These are phyloP conservation scores for Aspergillus indologenus DNA, from an alignment of 495 filamentous ascomycete genomes.

Conservation along the genomic window DNA sequence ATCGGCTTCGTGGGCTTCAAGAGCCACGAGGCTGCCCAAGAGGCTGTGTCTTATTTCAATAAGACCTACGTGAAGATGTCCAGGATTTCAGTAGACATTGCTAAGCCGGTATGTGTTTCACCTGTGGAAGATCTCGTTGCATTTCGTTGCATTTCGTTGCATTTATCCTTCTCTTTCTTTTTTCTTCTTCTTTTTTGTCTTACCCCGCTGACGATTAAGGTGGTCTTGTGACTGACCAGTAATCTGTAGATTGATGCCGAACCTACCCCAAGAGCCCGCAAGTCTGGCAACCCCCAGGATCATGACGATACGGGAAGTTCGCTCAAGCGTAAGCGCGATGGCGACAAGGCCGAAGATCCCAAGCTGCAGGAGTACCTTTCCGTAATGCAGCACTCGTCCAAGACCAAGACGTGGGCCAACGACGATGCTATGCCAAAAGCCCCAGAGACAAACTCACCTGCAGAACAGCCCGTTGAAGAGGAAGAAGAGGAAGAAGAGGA, in stretches of 20 bases:
- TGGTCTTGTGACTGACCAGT: slow-evolving; percentile 47
- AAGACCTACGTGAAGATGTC: slow-evolving; percentile 93
- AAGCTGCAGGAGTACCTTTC: slow-evolving; percentile 86
- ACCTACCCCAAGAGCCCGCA: slow-evolving; percentile 30
- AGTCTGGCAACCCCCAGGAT: slow-evolving; percentile 22
- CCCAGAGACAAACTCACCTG: slow-evolving; percentile 17
- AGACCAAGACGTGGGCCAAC: slow-evolving; percentile 65
- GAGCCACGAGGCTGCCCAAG: slow-evolving; percentile 69
- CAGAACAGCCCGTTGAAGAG: slow-evolving; percentile 25
- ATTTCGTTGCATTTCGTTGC: too few relatives aligned
- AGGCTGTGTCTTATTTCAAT: slow-evolving; percentile 92
- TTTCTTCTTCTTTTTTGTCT: slow-evolving; percentile 15
- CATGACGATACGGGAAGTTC: slow-evolving; percentile 18
- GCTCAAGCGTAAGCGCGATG: slow-evolving; percentile 58
- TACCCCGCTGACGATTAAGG: slow-evolving; percentile 37
- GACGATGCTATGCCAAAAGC: slow-evolving; percentile 47
- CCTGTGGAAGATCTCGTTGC: too few relatives aligned
- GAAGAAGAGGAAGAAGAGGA: slow-evolving; percentile 17
- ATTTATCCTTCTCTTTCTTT: slow-evolving; percentile 2
- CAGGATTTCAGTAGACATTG: slow-evolving; percentile 89
- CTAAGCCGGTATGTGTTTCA: slow-evolving; percentile 65
- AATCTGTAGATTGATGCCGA: slow-evolving; percentile 40
- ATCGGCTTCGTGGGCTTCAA: slow-evolving; percentile 98
- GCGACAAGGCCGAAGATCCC: slow-evolving; percentile 53
- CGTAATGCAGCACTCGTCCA: slow-evolving; percentile 69